Conservation (phyloP, 2,329 filamentous ascomycete species). For the Paraphoma sp. region DNA sequence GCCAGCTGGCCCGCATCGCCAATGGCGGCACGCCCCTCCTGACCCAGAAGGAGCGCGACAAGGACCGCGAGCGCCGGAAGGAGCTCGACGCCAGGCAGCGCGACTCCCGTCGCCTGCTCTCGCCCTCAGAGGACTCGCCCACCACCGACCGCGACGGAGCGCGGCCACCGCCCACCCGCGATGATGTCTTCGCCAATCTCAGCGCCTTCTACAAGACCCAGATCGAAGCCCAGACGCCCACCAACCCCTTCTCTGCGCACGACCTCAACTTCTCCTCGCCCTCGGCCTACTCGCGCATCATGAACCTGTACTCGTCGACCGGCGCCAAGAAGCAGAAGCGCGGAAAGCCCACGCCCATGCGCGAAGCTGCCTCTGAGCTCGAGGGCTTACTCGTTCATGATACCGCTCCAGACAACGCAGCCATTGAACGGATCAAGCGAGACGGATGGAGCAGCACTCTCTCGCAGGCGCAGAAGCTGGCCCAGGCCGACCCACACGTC, state of each 20-base stretch:
- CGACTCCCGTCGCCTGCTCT: slow-evolving; percentile 19
- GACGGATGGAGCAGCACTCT: slow-evolving; percentile 73
- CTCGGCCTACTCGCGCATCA: slow-evolving; percentile 82
- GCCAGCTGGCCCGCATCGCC: slow-evolving; percentile 76
- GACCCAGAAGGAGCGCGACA: slow-evolving; percentile 49
- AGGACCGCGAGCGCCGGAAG: slow-evolving; percentile 46
- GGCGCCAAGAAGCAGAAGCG: slow-evolving; percentile 62
- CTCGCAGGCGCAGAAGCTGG: slow-evolving; percentile 58
- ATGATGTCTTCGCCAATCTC: slow-evolving; percentile 76
- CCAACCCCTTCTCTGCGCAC: slow-evolving; percentile 49
- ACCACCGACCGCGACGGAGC: slow-evolving; percentile 12
- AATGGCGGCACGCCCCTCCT: slow-evolving; percentile 52
- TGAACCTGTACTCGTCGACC: slow-evolving; percentile 79
- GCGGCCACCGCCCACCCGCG: slow-evolving; percentile 59
- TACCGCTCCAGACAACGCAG: slow-evolving; percentile 64
- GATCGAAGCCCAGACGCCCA: slow-evolving; percentile 63
- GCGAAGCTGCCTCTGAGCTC: slow-evolving; percentile 72
- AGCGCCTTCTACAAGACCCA: slow-evolving; percentile 84
- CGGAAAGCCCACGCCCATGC: slow-evolving; percentile 75
- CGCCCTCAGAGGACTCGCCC: slow-evolving; percentile 24
- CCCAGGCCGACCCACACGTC: slow-evolving; percentile 58
- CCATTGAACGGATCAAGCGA: slow-evolving; percentile 61
- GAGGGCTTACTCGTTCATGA: slow-evolving; percentile 75
- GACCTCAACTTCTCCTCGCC: slow-evolving; percentile 73
- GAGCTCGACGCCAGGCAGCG: slow-evolving; percentile 34